Evolutionary conservation across 176 grass and related monocot species (phyloP).

Genomic region (Themeda triandra): DNA sequence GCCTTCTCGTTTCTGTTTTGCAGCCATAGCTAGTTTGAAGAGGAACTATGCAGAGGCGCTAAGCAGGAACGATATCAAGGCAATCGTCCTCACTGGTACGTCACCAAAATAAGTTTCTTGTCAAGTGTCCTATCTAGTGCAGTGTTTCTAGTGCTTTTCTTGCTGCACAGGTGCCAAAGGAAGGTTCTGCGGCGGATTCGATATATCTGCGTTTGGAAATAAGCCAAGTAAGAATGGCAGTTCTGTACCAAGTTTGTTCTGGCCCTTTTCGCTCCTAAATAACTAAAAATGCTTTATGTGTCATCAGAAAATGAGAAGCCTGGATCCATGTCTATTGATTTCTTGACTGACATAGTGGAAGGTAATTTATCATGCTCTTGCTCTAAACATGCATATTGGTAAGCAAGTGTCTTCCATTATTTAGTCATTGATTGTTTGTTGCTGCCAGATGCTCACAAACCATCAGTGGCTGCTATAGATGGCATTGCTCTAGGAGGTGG

Average conservation of each 20-base stretch:
- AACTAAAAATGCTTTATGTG: constrained; percentile 9
- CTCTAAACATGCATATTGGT: background rate
- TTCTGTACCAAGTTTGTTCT: background rate
- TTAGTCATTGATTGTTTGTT: constrained; percentile 11
- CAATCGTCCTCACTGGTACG: constrained; percentile 82
- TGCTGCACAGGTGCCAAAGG: constrained; percentile 50
- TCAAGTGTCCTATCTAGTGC: background rate
- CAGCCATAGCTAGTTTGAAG: constrained; percentile 72
- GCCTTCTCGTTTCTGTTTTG: constrained; percentile 7
- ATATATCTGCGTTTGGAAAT: constrained; percentile 56
- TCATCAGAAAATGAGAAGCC: constrained; percentile 52
- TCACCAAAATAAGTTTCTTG: background rate
- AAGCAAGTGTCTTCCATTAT: background rate
- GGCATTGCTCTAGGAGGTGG: constrained; percentile 85
- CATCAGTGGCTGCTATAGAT: constrained; percentile 81
- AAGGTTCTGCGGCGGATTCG: constrained; percentile 84
- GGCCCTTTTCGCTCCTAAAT: background rate
- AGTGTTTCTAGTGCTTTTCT: background rate
- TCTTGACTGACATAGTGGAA: constrained; percentile 63
- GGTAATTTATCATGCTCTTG: constrained; percentile 33
- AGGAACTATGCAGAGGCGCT: constrained; percentile 54
- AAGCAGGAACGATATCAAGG: constrained; percentile 75
- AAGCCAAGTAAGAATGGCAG: constrained; percentile 44
- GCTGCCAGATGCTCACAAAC: constrained; percentile 68
- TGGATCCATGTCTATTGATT: constrained; percentile 50